phyloP scores from a whole-genome alignment of 2,329 filamentous ascomycete genomes.

The Ophiocordyceps camponoti-floridani region DNA sequence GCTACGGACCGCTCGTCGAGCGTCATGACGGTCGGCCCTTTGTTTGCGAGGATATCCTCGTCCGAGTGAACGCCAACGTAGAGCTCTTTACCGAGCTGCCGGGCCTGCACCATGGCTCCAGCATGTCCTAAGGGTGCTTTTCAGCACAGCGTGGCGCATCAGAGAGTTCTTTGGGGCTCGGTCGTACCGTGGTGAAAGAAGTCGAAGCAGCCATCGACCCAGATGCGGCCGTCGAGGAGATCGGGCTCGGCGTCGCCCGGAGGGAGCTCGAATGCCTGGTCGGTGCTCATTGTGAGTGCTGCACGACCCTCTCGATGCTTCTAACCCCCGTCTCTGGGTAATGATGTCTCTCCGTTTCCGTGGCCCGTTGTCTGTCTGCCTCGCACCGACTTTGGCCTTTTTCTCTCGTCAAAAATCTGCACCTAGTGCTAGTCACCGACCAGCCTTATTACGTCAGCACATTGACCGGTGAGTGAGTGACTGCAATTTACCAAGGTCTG shows the following conservation, averaged over 20 bases:
- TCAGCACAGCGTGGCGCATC: not conserved
- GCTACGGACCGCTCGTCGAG: conserved; percentile 56
- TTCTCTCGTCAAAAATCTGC: no score
- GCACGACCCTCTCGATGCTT: not conserved
- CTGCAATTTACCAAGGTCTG: no score
- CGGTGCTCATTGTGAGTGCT: conserved; percentile 3
- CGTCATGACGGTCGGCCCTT: conserved; percentile 95
- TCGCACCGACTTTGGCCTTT: no score
- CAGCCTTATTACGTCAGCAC: no score
- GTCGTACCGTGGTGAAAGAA: conserved; percentile 83
- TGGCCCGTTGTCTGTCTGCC: no score
- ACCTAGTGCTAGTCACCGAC: no score
- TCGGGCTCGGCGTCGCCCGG: conserved; percentile 30
- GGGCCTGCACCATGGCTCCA: conserved; percentile 89
- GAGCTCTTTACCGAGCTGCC: conserved; percentile 75
- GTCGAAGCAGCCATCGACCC: conserved; percentile 98
- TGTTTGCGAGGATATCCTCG: conserved; percentile 88
- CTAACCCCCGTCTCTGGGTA: not conserved
- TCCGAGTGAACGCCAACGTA: conserved; percentile 91
- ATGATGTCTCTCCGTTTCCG: not conserved
- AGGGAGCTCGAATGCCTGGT: not conserved
- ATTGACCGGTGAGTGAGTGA: no score
- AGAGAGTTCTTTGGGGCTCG: no score
- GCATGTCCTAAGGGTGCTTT: conserved; percentile 52
- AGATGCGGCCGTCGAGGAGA: conserved; percentile 57